Percentiles rank a stretch among this genome's conserved stretches.
Evolutionary conservation across 2,329 filamentous ascomycete species (phyloP).

Genomic region (Monilinia fructigena): DNA sequence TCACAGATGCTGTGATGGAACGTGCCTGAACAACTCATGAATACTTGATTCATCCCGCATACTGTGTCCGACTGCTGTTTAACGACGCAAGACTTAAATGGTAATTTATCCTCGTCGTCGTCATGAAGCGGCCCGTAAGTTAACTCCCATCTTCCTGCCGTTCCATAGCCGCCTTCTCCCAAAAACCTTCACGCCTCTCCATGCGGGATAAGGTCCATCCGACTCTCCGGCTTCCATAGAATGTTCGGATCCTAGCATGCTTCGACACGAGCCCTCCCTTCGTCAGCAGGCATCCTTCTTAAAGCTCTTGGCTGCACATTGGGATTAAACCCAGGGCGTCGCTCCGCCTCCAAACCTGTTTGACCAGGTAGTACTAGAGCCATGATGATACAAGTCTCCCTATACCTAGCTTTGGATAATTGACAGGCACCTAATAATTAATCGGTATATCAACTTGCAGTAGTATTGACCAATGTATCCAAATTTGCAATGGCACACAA

Average conservation of each 20-base stretch:
- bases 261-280: background rate
- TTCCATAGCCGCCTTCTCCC: constrained; percentile 6
- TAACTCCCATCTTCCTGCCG: constrained; percentile 2
- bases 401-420: background rate
- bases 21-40: background rate
- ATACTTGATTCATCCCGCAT: background rate
- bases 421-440: background rate
- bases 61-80: background rate
- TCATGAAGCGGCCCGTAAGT: background rate
- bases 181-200: background rate
- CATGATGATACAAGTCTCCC: background rate
- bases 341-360: background rate
- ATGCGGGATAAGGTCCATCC: background rate
- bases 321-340: background rate
- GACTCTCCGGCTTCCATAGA: background rate
- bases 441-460: background rate
- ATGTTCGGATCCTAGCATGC: background rate
- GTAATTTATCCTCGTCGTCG: background rate
- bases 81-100: background rate
- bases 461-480: too few relatives aligned
- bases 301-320: background rate
- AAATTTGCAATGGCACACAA: background rate
- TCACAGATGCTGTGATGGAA: background rate
- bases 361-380: background rate
- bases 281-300: accelerated